Conservation (phyloP, 768 basidiomycete genomes). For the Pleurotus pulmonarius region DNA sequence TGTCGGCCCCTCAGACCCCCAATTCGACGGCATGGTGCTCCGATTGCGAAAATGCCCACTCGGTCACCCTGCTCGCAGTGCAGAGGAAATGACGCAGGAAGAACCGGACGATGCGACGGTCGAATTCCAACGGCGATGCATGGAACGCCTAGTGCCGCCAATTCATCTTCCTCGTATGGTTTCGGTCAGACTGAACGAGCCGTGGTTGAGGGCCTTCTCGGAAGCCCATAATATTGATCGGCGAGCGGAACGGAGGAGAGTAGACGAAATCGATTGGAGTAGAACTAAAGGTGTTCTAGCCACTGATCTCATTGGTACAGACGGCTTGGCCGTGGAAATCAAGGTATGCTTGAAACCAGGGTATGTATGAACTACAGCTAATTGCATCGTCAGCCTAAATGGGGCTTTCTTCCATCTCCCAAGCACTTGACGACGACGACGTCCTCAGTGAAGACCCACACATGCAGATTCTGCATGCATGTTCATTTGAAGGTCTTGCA, state of each 20-base stretch:
- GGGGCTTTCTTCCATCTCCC: constrained; percentile 83
- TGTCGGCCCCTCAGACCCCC: constrained; percentile 44
- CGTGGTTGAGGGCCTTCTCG: constrained; percentile 62
- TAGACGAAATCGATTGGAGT: constrained; percentile 56
- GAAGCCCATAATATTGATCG: constrained; percentile 43
- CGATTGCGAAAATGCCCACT: constrained; percentile 63
- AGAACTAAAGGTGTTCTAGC: constrained; percentile 65
- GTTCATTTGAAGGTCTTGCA: constrained; percentile 44
- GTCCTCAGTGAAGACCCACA: constrained; percentile 54
- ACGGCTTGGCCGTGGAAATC: constrained; percentile 78
- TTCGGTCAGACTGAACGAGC: constrained; percentile 39
- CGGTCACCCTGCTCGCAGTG: constrained; percentile 9
- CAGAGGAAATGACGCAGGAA: constrained; percentile 9
- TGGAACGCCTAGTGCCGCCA: constrained; percentile 60
- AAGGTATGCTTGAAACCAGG: constrained; percentile 55
- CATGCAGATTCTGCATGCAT: constrained; percentile 94
- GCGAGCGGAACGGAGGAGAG: constrained; percentile 50
- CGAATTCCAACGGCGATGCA: constrained; percentile 61
- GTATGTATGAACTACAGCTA: background rate
- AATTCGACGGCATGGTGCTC: constrained; percentile 64
- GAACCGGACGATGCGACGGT: constrained; percentile 35
- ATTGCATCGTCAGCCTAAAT: constrained; percentile 73
- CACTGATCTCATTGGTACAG: constrained; percentile 71
- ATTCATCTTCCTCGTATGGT: constrained; percentile 57
- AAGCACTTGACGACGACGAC: constrained; percentile 59